Evolutionary conservation across 2,329 filamentous ascomycete species (phyloP), one percentile per base, ranked within the genome.

Genomic region (Plectosphaerella sp.): DNA sequence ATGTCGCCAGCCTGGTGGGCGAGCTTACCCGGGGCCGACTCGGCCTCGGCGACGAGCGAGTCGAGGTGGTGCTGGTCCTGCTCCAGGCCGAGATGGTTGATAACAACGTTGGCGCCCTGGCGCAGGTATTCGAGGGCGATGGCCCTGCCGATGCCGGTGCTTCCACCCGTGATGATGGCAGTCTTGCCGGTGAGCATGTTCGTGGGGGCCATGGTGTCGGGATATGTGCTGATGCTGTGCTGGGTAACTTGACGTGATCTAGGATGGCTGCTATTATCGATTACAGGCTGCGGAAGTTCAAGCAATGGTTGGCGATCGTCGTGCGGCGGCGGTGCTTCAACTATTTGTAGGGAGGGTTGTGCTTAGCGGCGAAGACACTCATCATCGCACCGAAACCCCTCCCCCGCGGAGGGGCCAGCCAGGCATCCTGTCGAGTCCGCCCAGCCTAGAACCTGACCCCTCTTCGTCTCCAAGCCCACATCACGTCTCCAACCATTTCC

Each of bases 111-210:
- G 59, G 87, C 88, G 58, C 91, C 91, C 61, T 95, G 89, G 5
- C 79, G 76, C 49, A 93, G 74, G 67, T 89, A 95, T 61, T 86
- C 86, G 48, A 96, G 79, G 42, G 87, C 85, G 57, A 96, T 95
- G 59, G 91, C 91, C 58, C 89, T 82, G 49, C 91, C 91, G 61
- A 96, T 96, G 51, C 91, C 91, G 1, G 90, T 95, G 4, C 87
- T 87, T 52, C 89, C 91, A 58, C 91, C 91, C 0, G 91, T 96
- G 62, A 96, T 91, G 66, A 91, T 88, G 69, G 89, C 89, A 12
- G 86, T 87, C 70, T 95, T 95, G 67, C 82, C 83, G 51, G 72
- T 65, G 52, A 95, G 83, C 59, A 94, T 78, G 58, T 75, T 74
- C 16, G 70, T 62, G 45, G 64, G 58, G 5, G 74, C 64, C 76